Evolutionary conservation across 805 yeast species (phyloP).

Genomic region (Candida khao-thaluensis): DNA sequence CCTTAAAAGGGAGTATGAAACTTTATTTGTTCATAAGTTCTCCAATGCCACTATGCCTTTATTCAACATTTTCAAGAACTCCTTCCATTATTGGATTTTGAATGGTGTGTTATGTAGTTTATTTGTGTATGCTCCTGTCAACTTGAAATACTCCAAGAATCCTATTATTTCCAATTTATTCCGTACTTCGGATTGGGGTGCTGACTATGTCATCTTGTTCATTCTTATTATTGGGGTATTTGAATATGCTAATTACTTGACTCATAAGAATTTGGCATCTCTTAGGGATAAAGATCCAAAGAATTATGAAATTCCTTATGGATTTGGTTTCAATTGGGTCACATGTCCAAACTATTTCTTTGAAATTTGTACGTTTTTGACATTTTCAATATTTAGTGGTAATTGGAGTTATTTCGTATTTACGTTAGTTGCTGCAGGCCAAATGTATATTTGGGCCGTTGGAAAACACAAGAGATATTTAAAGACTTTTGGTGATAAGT

Average conservation of each 20-base stretch:
- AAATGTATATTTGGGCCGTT: conserved; percentile 91
- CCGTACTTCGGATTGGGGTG: conserved; percentile 45
- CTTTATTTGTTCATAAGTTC: conserved; percentile 79
- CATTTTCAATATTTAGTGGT: conserved; percentile 67
- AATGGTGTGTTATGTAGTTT: conserved; percentile 63
- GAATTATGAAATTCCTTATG: conserved; percentile 71
- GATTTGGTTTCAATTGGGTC: conserved; percentile 77
- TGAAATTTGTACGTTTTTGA: conserved; percentile 75
- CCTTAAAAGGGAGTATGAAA: conserved; percentile 84
- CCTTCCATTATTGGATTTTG: conserved; percentile 89
- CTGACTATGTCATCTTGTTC: conserved; percentile 31
- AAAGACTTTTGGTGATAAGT: conserved; percentile 70
- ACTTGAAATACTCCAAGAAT: conserved; percentile 10
- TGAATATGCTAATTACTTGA: conserved; percentile 69
- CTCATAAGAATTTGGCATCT: conserved; percentile 65
- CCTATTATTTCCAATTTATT: conserved; percentile 32
- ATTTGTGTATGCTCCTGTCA: conserved; percentile 41
- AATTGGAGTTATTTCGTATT: conserved; percentile 78
- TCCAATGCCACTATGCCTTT: conserved; percentile 92
- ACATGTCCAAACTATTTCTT: conserved; percentile 95
- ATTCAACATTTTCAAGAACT: conserved; percentile 82
- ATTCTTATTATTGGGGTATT: conserved; percentile 48
- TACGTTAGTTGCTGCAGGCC: conserved; percentile 64
- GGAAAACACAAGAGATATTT: conserved; percentile 73
- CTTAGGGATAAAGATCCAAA: conserved; percentile 51